These are phyloP conservation scores for Camellia japonica DNA, from an alignment of 148 eudicot genomes.

Conservation along the genomic window DNA sequence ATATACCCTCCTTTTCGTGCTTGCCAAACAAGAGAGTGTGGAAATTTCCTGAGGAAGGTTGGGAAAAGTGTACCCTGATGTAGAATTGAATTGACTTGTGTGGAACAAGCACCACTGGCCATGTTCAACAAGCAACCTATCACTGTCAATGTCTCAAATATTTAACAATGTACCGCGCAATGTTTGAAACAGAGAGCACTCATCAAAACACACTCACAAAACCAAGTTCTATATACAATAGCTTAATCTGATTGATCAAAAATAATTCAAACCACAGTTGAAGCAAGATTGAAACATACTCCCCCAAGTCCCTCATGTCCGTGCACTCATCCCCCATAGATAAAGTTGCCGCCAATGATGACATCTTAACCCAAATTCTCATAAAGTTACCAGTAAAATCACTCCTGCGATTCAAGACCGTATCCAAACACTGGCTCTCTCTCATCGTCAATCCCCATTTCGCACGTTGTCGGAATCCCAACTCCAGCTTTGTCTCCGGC, in stretches of 20 bases:
- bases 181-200: background rate
- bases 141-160: background rate
- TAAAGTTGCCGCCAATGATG: conserved; percentile 5
- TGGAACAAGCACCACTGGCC: background rate
- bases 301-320: background rate
- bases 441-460: conserved; percentile 1
- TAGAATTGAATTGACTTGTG: too few relatives aligned
- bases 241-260: too few relatives aligned
- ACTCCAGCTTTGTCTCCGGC: background rate
- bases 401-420: conserved; percentile 15
- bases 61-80: too few relatives aligned
- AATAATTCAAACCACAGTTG: background rate
- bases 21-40: too few relatives aligned
- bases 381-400: conserved; percentile 13
- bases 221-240: too few relatives aligned
- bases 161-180: background rate
- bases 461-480: background rate
- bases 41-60: too few relatives aligned
- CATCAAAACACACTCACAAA: too few relatives aligned
- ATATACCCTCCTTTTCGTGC: too few relatives aligned
- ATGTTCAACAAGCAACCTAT: background rate
- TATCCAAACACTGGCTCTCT: conserved; percentile 6
- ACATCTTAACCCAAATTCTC: conserved; percentile 20
- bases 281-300: background rate
- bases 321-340: background rate